A percentile compares a stretch with the other conserved stretches of the same genome.
phyloP scores from a whole-genome alignment of 345 rosid species.

The Rhizophora apiculata region DNA sequence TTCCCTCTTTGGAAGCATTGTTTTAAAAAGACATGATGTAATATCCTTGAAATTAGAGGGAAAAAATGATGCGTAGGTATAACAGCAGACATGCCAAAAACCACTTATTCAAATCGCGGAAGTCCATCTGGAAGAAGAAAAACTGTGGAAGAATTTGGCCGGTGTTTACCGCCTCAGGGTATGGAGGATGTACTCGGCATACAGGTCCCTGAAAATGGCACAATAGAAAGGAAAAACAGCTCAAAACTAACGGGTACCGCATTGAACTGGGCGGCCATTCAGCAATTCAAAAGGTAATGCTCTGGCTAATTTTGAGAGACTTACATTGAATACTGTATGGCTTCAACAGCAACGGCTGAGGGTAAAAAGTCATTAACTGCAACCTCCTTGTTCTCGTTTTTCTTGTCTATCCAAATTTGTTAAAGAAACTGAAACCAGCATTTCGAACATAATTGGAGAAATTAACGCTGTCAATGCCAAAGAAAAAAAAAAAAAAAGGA shows the following conservation, averaged over 20 bases:
- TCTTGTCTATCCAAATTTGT: slow-evolving; percentile 58
- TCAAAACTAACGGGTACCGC: slow-evolving; percentile 3
- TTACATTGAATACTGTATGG: slow-evolving; percentile 91
- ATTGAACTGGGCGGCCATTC: background rate
- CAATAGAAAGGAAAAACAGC: slow-evolving; percentile 2
- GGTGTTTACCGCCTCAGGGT: slow-evolving; percentile 62
- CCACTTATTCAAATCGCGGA: slow-evolving; percentile 13
- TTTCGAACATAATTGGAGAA: background rate
- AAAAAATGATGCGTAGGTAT: too few species aligned
- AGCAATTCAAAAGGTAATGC: background rate
- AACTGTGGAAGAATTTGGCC: background rate
- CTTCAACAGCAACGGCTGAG: slow-evolving; percentile 55
- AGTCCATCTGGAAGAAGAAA: slow-evolving; percentile 3
- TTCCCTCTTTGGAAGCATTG: background rate
- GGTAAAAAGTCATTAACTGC: slow-evolving; percentile 92
- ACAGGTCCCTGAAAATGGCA: slow-evolving; percentile 68
- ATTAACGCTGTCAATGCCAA: background rate
- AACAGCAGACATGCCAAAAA: background rate
- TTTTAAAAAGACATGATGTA: background rate
- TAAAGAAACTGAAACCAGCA: slow-evolving; percentile 13
- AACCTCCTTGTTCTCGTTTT: slow-evolving; percentile 95
- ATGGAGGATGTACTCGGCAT: slow-evolving; percentile 55
- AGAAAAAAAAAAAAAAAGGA: slow-evolving; percentile 3
- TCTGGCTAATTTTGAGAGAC: background rate
- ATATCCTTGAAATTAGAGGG: too few species aligned